phyloP scores from a whole-genome alignment of 805 yeast genomes.

The Starmerella scarabaei region DNA sequence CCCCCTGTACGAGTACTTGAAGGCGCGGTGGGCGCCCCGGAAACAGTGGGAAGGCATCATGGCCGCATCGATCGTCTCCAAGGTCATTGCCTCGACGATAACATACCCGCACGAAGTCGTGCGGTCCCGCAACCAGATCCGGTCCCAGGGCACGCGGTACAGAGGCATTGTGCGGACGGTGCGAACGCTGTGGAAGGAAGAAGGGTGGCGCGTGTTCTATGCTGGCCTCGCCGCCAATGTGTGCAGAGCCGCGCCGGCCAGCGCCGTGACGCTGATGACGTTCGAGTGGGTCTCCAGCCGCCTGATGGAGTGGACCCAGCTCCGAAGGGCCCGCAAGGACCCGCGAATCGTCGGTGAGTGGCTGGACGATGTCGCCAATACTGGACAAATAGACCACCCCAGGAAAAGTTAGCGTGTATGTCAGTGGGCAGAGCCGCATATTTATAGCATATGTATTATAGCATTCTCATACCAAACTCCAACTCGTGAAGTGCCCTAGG shows the following conservation, averaged over 20 bases:
- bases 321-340: neutral
- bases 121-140: constrained; percentile 77
- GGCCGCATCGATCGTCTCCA: constrained; percentile 63
- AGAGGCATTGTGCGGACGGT: constrained; percentile 29
- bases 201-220: constrained; percentile 74
- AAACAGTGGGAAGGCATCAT: constrained; percentile 31
- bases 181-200: constrained; percentile 38
- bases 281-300: constrained; percentile 42
- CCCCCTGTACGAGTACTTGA: constrained; percentile 80
- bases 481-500: too few relatives aligned
- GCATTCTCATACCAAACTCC: too few relatives aligned
- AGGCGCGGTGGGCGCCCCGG: constrained; percentile 35
- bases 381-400: neutral
- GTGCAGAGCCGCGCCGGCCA: constrained; percentile 84
- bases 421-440: too few relatives aligned
- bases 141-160: constrained; percentile 19
- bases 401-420: too few relatives aligned
- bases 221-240: constrained; percentile 80
- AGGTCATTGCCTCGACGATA: constrained; percentile 74
- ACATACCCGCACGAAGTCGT: constrained; percentile 95
- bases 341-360: neutral
- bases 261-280: constrained; percentile 88
- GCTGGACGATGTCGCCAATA: neutral
- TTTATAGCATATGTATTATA: too few relatives aligned
- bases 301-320: constrained; percentile 3